phyloP scores from a whole-genome alignment of 148 eudicot genomes.

The Nepenthes mirabilis region DNA sequence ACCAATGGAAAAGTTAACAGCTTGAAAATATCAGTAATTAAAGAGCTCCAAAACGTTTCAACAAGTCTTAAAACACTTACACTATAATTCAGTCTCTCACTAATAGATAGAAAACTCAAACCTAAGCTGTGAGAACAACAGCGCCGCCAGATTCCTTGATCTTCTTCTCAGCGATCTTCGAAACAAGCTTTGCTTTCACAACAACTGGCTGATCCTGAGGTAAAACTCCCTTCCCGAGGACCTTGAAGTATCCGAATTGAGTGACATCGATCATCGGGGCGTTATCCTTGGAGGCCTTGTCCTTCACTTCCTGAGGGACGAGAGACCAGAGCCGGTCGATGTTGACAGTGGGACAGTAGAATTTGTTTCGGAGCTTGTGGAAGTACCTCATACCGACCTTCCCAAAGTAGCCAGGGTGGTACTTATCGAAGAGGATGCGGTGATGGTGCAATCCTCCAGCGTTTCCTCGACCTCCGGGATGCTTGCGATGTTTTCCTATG shows the following conservation, averaged over 20 bases:
- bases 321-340: constrained; percentile 35
- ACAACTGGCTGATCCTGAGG: constrained; percentile 20
- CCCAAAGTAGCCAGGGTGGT: constrained; percentile 45
- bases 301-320: constrained; percentile 24
- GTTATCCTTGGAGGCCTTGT: constrained; percentile 20
- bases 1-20: no score
- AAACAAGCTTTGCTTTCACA: constrained; percentile 35
- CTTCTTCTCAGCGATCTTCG: constrained; percentile 49
- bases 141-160: constrained; percentile 41
- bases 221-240: constrained; percentile 32
- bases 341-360: constrained; percentile 34
- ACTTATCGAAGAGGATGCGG: constrained; percentile 45
- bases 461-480: constrained; percentile 49
- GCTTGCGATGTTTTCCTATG: constrained; percentile 42
- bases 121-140: constrained; percentile 37
- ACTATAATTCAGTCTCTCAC: background rate
- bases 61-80: background rate
- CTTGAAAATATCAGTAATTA: no score
- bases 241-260: constrained; percentile 41
- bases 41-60: background rate
- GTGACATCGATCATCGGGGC: constrained; percentile 31
- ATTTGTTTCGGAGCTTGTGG: constrained; percentile 36
- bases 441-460: constrained; percentile 54
- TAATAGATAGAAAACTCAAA: background rate
- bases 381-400: constrained; percentile 45